phyloP scores from a whole-genome alignment of 2,329 filamentous ascomycete species.

The Uncinocarpus reesii region DNA sequence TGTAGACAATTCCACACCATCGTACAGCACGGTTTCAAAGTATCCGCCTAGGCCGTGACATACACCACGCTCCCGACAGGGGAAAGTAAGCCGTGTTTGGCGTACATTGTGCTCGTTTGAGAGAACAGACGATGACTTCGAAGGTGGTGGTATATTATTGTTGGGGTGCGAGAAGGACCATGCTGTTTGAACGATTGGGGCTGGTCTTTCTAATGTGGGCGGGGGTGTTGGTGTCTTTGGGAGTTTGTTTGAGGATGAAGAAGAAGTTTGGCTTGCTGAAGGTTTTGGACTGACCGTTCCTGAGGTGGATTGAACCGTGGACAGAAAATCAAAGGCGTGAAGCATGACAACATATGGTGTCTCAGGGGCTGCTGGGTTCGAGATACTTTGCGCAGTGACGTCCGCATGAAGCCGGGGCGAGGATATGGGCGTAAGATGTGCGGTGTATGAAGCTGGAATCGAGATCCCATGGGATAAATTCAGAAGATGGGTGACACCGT shows the following conservation, averaged over 20 bases:
- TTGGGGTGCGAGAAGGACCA: constrained; percentile 39
- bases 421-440: constrained; percentile 83
- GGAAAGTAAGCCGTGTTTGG: constrained; percentile 68
- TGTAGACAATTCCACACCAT: constrained; percentile 75
- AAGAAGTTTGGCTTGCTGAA: constrained; percentile 13
- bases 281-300: constrained; percentile 10
- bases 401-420: constrained; percentile 79
- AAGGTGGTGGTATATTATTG: constrained; percentile 28
- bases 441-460: constrained; percentile 86
- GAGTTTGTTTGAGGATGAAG: neutral
- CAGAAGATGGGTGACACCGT: constrained; percentile 89
- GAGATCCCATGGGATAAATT: constrained; percentile 72
- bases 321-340: constrained; percentile 78
- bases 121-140: constrained; percentile 38
- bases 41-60: constrained; percentile 89
- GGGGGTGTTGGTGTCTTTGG: constrained; percentile 14
- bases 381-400: constrained; percentile 52
- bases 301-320: constrained; percentile 48
- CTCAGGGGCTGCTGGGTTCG: constrained; percentile 65
- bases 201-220: constrained; percentile 27
- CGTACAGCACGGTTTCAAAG: constrained; percentile 92
- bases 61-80: constrained; percentile 65
- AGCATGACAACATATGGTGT: constrained; percentile 93
- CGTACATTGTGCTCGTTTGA: constrained; percentile 86
- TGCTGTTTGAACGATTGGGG: constrained; percentile 34